Conservation (phyloP, 2,329 filamentous ascomycete species). For the Fusarium luffae region DNA sequence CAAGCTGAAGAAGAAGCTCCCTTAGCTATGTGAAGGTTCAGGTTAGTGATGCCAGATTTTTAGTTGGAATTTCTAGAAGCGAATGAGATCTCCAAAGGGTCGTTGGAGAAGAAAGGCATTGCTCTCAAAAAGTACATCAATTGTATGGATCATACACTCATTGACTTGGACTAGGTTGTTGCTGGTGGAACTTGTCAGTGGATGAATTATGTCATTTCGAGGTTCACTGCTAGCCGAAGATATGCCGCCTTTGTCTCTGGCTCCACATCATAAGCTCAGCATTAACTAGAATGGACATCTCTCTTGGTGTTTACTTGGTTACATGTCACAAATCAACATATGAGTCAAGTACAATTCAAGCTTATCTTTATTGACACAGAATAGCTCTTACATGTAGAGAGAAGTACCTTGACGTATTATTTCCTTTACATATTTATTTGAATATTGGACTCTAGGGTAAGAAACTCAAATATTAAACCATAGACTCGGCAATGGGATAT, state of each 20-base stretch:
- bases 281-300: not conserved
- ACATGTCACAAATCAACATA: not conserved
- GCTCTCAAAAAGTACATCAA: not conserved
- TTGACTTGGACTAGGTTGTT: not conserved
- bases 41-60: not conserved
- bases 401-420: not conserved
- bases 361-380: not conserved
- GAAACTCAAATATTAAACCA: not conserved
- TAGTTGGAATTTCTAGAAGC: not conserved
- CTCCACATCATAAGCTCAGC: not conserved
- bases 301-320: not conserved
- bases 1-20: slow-evolving; percentile 10
- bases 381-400: not conserved
- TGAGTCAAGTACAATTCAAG: not conserved
- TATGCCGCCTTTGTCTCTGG: not conserved
- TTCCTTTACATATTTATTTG: not conserved
- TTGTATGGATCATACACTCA: slow-evolving; percentile 21
- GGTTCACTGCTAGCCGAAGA: slow-evolving; percentile 23
- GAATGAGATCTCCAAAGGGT: not conserved
- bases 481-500: slow-evolving; percentile 8
- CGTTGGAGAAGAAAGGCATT: not conserved
- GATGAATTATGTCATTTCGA: slow-evolving; percentile 35
- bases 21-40: not conserved
- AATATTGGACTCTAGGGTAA: not conserved
- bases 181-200: slow-evolving; percentile 12